phyloP scores from a whole-genome alignment of 2,329 filamentous ascomycete genomes.

The Sporothrix variecibatus region DNA sequence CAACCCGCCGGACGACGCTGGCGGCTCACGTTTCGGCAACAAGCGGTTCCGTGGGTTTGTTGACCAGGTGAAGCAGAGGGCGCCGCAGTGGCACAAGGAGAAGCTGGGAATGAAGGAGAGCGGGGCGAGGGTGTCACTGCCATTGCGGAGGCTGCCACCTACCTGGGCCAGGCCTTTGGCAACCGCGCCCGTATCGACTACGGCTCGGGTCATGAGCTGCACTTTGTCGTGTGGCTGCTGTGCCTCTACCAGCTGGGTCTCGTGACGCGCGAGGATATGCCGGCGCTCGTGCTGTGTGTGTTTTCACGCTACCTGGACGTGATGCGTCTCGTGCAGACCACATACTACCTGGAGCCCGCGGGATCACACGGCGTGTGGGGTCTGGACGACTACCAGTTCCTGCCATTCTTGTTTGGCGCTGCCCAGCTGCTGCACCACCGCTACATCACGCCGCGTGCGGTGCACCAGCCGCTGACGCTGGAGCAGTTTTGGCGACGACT shows the following conservation, averaged over 20 bases:
- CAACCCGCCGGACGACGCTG: constrained; percentile 81
- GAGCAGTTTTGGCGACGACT: constrained; percentile 86
- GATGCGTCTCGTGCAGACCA: constrained; percentile 85
- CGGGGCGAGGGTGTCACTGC: constrained; percentile 43
- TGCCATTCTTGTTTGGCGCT: constrained; percentile 93
- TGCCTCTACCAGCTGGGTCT: constrained; percentile 80
- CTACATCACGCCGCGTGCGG: constrained; percentile 74
- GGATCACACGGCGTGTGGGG: constrained; percentile 98
- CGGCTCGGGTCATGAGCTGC: constrained; percentile 94
- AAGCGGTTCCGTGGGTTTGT: constrained; percentile 84
- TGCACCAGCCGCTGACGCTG: constrained; percentile 84
- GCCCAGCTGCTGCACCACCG: constrained; percentile 84
- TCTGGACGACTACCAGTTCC: constrained; percentile 94
- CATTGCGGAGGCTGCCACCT: constrained; percentile 72
- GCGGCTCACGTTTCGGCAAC: constrained; percentile 91
- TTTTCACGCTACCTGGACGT: constrained; percentile 81
- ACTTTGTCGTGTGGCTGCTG: constrained; percentile 96
- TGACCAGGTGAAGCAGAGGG: constrained; percentile 63
- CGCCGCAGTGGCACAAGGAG: constrained; percentile 61
- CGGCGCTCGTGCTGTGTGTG: constrained; percentile 71
- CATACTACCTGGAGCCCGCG: constrained; percentile 95
- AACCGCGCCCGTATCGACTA: constrained; percentile 90
- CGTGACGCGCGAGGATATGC: constrained; percentile 67
- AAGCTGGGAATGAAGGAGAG: constrained; percentile 54
- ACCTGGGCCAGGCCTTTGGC: constrained; percentile 81